phyloP scores from a whole-genome alignment of 176 grass and related monocot species.

The Oryza meyeriana region DNA sequence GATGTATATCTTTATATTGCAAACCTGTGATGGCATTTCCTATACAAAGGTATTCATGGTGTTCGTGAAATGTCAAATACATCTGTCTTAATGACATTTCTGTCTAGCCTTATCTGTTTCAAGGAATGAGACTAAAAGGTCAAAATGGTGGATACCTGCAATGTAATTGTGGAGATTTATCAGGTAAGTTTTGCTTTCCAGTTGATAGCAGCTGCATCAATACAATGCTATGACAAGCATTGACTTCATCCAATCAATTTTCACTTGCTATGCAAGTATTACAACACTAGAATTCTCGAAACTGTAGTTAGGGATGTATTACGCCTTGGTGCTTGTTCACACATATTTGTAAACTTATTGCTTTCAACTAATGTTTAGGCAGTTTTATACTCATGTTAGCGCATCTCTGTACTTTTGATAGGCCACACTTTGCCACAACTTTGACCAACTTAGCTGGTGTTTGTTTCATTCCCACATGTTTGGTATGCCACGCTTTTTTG shows the following conservation, averaged over 20 bases:
- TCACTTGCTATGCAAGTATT: not conserved
- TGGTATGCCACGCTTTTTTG: no score
- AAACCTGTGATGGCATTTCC: constrained; percentile 22
- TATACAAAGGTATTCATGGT: constrained; percentile 22
- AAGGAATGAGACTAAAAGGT: not conserved
- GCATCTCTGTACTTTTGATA: not conserved
- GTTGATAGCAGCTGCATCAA: not conserved
- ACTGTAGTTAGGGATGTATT: not conserved
- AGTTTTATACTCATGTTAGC: not conserved
- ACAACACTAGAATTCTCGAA: not conserved
- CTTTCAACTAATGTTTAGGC: not conserved
- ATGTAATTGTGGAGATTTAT: not conserved
- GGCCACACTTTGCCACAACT: no score
- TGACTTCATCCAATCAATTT: not conserved
- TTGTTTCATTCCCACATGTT: no score
- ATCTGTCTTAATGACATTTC: constrained; percentile 1
- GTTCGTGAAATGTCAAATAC: constrained; percentile 28
- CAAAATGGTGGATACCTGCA: not conserved
- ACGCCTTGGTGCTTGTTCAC: not conserved
- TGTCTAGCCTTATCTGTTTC: not conserved
- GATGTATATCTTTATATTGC: constrained; percentile 39
- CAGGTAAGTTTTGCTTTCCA: constrained; percentile 1
- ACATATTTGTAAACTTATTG: constrained; percentile 2
- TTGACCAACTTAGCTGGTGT: no score
- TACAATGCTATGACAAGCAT: not conserved